Evolutionary conservation across 2,329 filamentous ascomycete genomes (phyloP), one percentile per base, ranked within the genome.

Genomic region (Whalleya microplaca): DNA sequence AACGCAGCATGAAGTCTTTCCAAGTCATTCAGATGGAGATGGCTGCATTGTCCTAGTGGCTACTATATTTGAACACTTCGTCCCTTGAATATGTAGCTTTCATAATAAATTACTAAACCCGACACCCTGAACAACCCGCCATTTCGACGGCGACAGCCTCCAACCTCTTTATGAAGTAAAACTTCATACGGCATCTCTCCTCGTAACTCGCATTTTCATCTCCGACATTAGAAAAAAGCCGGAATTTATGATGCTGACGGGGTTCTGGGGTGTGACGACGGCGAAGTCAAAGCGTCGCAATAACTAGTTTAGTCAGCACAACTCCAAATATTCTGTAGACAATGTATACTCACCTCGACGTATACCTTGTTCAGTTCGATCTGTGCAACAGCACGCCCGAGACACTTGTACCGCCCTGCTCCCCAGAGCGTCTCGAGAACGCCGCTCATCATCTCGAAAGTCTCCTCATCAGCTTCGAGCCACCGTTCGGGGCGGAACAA

Each of bases 401-500:
- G 65, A 56, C 77, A 78, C 52, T 69, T 64, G 48, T 69, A 74
- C 16, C 65, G 66, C 2, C 76, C 76, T 21, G 68, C 63, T 2
- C 73, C 73, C 64, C 76, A 79, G 4, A 75, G 66, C 5, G 72
- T 64, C 45, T 77, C 76, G 12, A 73, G 43, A 1, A 66, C 73
- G 4, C 62, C 61, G 21, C 70, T 63, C 66, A 75, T 75, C 20
- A 64, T 65, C 18, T 64, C 64, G 32, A 65, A 60, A 16, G 69
- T 64, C 1, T 64, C 64, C 0, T 54, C 53, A 10, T 72, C 69
- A 0, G 64, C 69, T 55, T 76, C 69, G 14, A 80, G 56, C 76
- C 78, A 80, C 21, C 78, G 67, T 29, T 78, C 76, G 0, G 78
- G 79, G 10, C 73, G 67, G 62, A 75, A 81, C 0, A 57, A 50